Percentiles rank a stretch among this genome's conserved stretches.
phyloP scores from a whole-genome alignment of 768 basidiomycete genomes.

The Suillus fuscotomentosus region DNA sequence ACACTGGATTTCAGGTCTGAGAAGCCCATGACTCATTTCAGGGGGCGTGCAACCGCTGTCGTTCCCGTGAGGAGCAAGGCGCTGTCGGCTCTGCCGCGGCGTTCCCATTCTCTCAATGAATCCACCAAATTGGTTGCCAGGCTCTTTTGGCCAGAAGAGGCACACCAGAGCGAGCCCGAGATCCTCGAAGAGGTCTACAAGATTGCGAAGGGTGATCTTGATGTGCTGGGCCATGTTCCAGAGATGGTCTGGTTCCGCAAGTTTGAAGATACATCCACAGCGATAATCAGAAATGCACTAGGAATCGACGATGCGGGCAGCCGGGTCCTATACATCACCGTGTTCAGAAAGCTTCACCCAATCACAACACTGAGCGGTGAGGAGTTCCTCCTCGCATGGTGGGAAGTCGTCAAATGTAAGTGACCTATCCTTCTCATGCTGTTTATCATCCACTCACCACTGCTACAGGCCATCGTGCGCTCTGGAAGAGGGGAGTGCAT shows the following conservation, averaged over 20 bases:
- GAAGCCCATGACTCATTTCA: conserved; percentile 1
- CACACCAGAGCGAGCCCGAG: background rate
- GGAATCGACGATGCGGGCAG: background rate
- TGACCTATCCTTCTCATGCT: background rate
- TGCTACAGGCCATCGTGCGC: background rate
- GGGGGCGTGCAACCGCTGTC: conserved; percentile 9
- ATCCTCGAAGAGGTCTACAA: background rate
- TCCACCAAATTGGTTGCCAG: no score
- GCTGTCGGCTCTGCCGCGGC: background rate
- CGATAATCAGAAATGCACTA: no score
- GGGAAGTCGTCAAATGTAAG: background rate
- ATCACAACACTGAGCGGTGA: background rate
- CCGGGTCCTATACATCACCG: background rate
- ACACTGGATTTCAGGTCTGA: background rate
- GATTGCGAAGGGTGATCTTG: background rate
- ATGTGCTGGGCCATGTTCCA: background rate
- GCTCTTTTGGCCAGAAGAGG: background rate
- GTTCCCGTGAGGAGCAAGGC: background rate
- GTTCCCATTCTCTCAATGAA: background rate
- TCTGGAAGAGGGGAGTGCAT: background rate
- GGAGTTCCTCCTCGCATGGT: background rate
- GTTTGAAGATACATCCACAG: no score
- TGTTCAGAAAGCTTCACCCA: background rate
- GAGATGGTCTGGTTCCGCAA: background rate
- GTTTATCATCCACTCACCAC: background rate